Evolutionary conservation across 148 eudicot genomes (phyloP).

Genomic region (Camellia granthamiana): DNA sequence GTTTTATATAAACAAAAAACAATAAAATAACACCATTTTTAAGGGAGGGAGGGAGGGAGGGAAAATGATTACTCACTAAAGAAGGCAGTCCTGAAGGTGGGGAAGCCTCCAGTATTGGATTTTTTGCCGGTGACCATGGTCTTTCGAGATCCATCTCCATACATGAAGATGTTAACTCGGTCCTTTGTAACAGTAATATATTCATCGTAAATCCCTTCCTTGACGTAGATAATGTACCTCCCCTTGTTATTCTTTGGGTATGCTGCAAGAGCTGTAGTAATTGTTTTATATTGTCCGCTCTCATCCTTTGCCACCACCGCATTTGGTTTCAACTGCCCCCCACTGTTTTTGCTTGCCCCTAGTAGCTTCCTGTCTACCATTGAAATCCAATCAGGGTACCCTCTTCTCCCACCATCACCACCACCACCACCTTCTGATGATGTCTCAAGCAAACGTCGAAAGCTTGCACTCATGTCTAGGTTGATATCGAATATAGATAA

Average conservation of each 20-base stretch:
- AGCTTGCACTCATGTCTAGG: background rate
- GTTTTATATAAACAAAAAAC: no score
- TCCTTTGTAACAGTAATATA: slow-evolving; percentile 42
- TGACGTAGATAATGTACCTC: slow-evolving; percentile 51
- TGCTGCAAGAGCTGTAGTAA: slow-evolving; percentile 41
- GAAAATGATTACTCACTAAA: slow-evolving; percentile 37
- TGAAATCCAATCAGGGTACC: slow-evolving; percentile 52
- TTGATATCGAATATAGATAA: slow-evolving; percentile 25
- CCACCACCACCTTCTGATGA: background rate
- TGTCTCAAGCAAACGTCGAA: slow-evolving; percentile 27
- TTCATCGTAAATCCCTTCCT: slow-evolving; percentile 59
- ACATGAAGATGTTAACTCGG: slow-evolving; percentile 51
- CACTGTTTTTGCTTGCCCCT: background rate
- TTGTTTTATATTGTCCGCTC: slow-evolving; percentile 55
- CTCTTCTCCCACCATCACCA: background rate
- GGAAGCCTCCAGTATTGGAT: slow-evolving; percentile 19
- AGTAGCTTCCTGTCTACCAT: slow-evolving; percentile 2
- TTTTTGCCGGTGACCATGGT: slow-evolving; percentile 52
- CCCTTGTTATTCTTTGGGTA: slow-evolving; percentile 46
- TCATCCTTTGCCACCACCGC: slow-evolving; percentile 70
- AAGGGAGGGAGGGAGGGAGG: no score
- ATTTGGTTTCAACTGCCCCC: slow-evolving; percentile 17
- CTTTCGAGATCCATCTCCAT: slow-evolving; percentile 65
- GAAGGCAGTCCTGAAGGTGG: slow-evolving; percentile 51
- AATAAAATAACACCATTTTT: no score